Percentiles rank a stretch among this genome's conserved stretches.
These are phyloP conservation scores for Poterioochromonas sp. DNA, from an alignment of 352 stramenopile genomes.

Conservation along the genomic window DNA sequence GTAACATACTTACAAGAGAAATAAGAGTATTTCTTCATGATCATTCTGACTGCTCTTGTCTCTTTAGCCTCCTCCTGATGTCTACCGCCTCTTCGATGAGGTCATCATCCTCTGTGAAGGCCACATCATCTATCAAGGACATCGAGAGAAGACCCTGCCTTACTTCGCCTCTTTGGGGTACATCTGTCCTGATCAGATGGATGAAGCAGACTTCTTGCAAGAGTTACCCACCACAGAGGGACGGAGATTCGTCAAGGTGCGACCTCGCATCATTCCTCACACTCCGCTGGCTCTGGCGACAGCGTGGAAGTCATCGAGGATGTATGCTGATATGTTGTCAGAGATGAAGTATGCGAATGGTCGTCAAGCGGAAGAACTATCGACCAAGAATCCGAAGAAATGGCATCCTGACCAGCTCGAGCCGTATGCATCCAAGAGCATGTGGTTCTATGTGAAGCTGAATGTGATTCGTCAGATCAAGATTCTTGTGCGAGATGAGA, in stretches of 20 bases:
- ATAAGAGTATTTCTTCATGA: not conserved
- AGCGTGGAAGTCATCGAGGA: not conserved
- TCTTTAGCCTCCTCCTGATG: slow-evolving; percentile 67
- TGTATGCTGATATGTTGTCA: not conserved
- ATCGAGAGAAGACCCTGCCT: slow-evolving; percentile 52
- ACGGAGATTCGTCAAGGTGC: slow-evolving; percentile 41
- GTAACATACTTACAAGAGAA: not conserved
- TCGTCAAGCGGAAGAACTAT: not conserved
- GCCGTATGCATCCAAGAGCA: slow-evolving; percentile 21
- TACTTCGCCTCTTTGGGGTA: slow-evolving; percentile 72
- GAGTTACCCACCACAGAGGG: slow-evolving; percentile 57
- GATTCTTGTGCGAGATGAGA: not conserved
- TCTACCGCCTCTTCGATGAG: slow-evolving; percentile 86
- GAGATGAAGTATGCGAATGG: not conserved
- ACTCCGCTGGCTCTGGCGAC: slow-evolving; percentile 27
- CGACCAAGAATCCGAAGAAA: not conserved
- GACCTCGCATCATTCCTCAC: slow-evolving; percentile 2
- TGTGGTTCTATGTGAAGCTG: slow-evolving; percentile 30
- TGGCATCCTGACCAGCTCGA: slow-evolving; percentile 13
- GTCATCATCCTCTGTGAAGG: slow-evolving; percentile 83
- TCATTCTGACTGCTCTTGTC: not conserved
- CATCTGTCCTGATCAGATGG: slow-evolving; percentile 48
- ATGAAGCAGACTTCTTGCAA: slow-evolving; percentile 81
- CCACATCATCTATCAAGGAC: slow-evolving; percentile 80
- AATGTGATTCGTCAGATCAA: not conserved